phyloP scores from a whole-genome alignment of 176 grass and related monocot genomes.

The Miscanthus lutarioriparius region DNA sequence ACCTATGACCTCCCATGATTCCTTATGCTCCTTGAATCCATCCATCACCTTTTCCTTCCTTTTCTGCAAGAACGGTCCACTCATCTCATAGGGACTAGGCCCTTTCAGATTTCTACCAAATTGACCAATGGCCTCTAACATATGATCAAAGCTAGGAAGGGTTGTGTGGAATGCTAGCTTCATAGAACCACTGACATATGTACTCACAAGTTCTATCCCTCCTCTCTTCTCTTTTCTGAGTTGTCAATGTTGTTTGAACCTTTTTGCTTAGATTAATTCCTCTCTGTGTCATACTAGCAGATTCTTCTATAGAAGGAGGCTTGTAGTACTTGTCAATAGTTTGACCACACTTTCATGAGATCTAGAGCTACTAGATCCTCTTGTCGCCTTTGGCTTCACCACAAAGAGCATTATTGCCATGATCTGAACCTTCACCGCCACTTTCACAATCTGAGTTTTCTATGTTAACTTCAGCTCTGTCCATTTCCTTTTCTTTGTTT shows the following conservation, averaged over 20 bases:
- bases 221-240: not conserved
- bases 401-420: not conserved
- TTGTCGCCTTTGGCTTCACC: not conserved
- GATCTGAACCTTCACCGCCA: not conserved
- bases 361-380: not conserved
- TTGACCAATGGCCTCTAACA: too few relatives aligned
- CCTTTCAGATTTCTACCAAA: too few relatives aligned
- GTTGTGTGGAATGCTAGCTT: too few relatives aligned
- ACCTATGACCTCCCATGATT: too few relatives aligned
- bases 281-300: not conserved
- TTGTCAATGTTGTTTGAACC: not conserved
- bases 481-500: not conserved
- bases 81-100: too few relatives aligned
- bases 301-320: not conserved
- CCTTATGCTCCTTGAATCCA: too few relatives aligned
- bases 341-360: not conserved
- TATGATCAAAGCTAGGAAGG: too few relatives aligned
- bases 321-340: not conserved
- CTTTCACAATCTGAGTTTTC: not conserved
- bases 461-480: not conserved
- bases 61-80: too few relatives aligned
- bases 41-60: too few relatives aligned
- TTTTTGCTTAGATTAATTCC: not conserved
- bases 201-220: too few relatives aligned
- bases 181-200: too few relatives aligned